Conservation (phyloP, 2,329 filamentous ascomycete species). For the Didymella arachidicola region DNA sequence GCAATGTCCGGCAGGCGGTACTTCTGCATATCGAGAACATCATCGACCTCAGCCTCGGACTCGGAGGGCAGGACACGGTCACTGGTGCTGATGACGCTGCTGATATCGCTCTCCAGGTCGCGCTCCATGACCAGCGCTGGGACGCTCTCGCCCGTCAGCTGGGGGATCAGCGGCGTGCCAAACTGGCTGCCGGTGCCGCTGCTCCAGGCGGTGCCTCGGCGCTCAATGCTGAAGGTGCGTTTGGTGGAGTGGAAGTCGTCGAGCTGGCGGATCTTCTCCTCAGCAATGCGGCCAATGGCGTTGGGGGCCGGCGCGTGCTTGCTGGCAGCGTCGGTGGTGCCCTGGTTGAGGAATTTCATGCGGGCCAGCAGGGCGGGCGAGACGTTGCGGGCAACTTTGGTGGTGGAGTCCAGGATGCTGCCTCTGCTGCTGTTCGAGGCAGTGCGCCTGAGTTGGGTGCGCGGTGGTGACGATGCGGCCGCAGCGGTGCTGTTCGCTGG, state of each 20-base stretch:
- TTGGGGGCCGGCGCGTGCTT: slow-evolving; percentile 27
- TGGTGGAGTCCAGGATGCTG: slow-evolving; percentile 29
- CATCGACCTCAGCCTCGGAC: slow-evolving; percentile 54
- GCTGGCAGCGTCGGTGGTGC: slow-evolving; percentile 48
- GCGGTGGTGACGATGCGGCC: slow-evolving; percentile 25
- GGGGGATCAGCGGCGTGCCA: slow-evolving; percentile 42
- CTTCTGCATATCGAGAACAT: slow-evolving; percentile 76
- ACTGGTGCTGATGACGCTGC: slow-evolving; percentile 61
- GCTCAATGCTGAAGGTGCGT: slow-evolving; percentile 63
- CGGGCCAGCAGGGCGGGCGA: slow-evolving; percentile 55
- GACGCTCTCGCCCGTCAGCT: slow-evolving; percentile 49
- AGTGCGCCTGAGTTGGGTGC: slow-evolving; percentile 23
- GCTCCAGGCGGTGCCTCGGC: slow-evolving; percentile 76
- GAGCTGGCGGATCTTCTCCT: slow-evolving; percentile 73
- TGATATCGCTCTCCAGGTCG: slow-evolving; percentile 56
- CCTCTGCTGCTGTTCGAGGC: slow-evolving; percentile 18
- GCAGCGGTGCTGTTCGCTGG: slow-evolving; percentile 31
- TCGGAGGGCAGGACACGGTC: slow-evolving; percentile 61
- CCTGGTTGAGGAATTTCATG: slow-evolving; percentile 54
- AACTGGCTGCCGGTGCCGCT: slow-evolving; percentile 58
- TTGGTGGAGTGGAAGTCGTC: slow-evolving; percentile 69
- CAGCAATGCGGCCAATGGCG: slow-evolving; percentile 71
- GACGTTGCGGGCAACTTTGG: slow-evolving; percentile 50
- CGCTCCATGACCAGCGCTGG: slow-evolving; percentile 50
- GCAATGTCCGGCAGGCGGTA: slow-evolving; percentile 75